Base-by-base conservation (phyloP, 2,329 filamentous ascomycete genomes). In the Claviceps quebecensis region DNA sequence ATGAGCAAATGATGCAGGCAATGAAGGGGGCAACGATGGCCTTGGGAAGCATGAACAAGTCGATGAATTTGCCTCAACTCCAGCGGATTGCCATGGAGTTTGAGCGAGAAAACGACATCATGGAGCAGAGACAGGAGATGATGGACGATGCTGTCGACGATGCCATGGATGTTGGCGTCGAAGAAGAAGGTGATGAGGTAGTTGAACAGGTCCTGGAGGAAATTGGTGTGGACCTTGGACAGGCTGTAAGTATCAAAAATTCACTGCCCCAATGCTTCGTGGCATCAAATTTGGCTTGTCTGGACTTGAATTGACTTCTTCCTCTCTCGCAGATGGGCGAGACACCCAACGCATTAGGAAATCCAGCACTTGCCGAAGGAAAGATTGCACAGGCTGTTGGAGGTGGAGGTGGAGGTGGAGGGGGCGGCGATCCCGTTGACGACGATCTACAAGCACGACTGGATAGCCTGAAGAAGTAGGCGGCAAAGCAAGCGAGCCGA, bases 1-100 rank as follows among this genome's bases (percentile, higher is more conserved):
- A 98, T 68, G 93, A 98, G 68, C 91, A 97, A 69, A 98, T 98
- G 93, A 96, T 96, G 90, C 88, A 95, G 69, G 93, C 90, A 8
- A 97, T 98, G 93, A 98, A 96, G 69, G 93, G 93, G 37, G 93
- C 93, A 4, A 97, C 93, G 1, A 83, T 84, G 69, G 83, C 95
- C 2, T 74, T 98, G 7, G 89, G 90, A 51, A 94, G 86, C 71
- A 98, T 98, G 93, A 98, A 98, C 69, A 80, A 86, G 57, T 87
- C 87, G 56, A 97, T 97, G 90, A 97, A 98, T 65, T 80, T 98
- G 2, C 93, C 93, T 0, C 89, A 89, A 17, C 74, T 98, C 37
- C 91, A 97, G 67, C 82, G 91, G 53, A 98, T 98, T 64, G 91
- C 93, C 19, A 95, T 96, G 90, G 93, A 98, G 64, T 98, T 98